Percentiles rank a stretch among this genome's conserved stretches.
Evolutionary conservation across 2,329 filamentous ascomycete genomes (phyloP).

Genomic region (Colletotrichum destructivum): DNA sequence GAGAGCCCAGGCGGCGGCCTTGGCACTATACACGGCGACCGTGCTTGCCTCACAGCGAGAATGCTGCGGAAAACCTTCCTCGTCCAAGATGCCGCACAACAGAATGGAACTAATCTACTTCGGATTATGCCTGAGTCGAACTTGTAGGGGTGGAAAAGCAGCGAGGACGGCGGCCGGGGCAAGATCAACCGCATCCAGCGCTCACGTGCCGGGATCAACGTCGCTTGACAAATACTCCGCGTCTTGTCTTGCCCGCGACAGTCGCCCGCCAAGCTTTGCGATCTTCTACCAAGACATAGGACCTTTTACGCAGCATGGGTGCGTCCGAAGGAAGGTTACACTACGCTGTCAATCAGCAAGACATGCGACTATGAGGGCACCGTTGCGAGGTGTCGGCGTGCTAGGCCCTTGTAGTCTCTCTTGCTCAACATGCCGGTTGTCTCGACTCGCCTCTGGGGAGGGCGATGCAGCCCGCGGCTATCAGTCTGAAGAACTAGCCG

Average conservation of each 20-base stretch:
- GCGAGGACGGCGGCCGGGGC: too few relatives aligned
- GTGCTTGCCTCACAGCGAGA: constrained; percentile 1
- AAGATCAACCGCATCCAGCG: neutral
- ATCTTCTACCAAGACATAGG: constrained; percentile 34
- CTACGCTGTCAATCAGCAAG: constrained; percentile 1
- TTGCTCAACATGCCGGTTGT: neutral
- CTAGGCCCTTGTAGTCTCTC: constrained; percentile 12
- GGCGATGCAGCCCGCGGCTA: neutral
- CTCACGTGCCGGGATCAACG: constrained; percentile 31
- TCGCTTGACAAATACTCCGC: constrained; percentile 34
- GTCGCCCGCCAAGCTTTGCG: constrained; percentile 35
- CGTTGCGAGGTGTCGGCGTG: neutral
- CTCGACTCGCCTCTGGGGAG: constrained; percentile 1
- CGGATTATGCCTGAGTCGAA: too few relatives aligned
- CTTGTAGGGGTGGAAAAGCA: too few relatives aligned
- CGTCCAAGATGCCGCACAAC: neutral
- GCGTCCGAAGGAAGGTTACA: neutral
- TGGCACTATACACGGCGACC: constrained; percentile 15
- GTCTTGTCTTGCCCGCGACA: constrained; percentile 14
- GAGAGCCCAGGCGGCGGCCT: constrained; percentile 23
- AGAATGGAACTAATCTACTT: constrained; percentile 12
- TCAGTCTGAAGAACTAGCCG: constrained; percentile 35
- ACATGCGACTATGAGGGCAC: constrained; percentile 21
- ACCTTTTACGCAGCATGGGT: constrained; percentile 15
- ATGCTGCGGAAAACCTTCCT: neutral